A percentile compares a stretch with the other conserved stretches of the same genome.
Evolutionary conservation across 2,329 filamentous ascomycete genomes (phyloP).

Genomic region (Fusarium compactum): DNA sequence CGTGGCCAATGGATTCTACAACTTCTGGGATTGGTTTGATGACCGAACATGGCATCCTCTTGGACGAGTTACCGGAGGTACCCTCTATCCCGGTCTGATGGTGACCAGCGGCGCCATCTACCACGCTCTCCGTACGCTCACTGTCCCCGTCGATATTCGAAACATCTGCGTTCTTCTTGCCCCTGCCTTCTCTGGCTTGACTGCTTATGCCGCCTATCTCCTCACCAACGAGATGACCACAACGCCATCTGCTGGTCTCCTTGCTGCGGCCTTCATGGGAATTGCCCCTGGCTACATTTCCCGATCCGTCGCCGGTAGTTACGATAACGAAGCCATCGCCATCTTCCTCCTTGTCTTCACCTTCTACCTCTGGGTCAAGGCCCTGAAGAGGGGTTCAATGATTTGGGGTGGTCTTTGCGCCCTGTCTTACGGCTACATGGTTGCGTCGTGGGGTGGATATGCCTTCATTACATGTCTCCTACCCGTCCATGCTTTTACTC

Average conservation of each 20-base stretch:
- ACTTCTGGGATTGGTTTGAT: constrained; percentile 99
- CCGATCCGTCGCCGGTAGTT: constrained; percentile 95
- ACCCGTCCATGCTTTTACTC: constrained; percentile 91
- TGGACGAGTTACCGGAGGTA: constrained; percentile 96
- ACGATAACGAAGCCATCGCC: constrained; percentile 99
- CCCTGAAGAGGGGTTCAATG: constrained; percentile 94
- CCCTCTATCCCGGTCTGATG: constrained; percentile 98
- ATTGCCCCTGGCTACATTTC: constrained; percentile 98
- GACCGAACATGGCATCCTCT: constrained; percentile 99
- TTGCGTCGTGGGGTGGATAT: constrained; percentile 99
- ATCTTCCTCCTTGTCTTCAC: constrained; percentile 99
- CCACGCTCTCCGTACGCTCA: constrained; percentile 88
- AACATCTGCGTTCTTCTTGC: constrained; percentile 98
- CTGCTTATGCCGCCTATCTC: constrained; percentile 91
- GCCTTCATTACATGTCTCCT: constrained; percentile 99
- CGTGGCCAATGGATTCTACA: constrained; percentile 96
- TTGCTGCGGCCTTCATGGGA: constrained; percentile 96
- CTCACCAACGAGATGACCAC: constrained; percentile 97
- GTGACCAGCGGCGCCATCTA: constrained; percentile 98
- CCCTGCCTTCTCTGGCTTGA: constrained; percentile 93
- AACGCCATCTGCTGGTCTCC: constrained; percentile 93
- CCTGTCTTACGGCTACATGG: constrained; percentile 99
- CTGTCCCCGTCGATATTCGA: constrained; percentile 95
- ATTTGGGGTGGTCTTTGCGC: constrained; percentile 96
- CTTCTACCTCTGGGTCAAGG: constrained; percentile 99